phyloP scores from a whole-genome alignment of 1,284 basidiomycete genomes.

The Salmacisia buchloeana region DNA sequence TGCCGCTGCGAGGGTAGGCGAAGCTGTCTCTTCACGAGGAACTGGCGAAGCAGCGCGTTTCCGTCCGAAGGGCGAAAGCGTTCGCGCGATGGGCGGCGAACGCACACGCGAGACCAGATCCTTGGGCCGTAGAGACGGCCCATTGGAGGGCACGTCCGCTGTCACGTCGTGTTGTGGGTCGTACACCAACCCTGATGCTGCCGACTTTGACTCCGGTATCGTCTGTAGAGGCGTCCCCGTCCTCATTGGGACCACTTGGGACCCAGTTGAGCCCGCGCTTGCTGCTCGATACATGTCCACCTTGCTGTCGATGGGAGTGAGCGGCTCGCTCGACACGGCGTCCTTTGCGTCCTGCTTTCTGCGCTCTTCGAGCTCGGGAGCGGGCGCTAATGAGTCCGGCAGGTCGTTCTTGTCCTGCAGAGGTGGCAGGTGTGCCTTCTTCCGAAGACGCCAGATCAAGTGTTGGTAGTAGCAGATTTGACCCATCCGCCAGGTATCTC shows the following conservation, averaged over 20 bases:
- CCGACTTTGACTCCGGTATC: slow-evolving; percentile 7
- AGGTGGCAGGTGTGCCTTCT: slow-evolving; percentile 29
- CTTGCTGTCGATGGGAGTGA: slow-evolving; percentile 68
- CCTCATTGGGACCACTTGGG: no score
- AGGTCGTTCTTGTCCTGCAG: slow-evolving; percentile 41
- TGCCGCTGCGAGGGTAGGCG: neutral
- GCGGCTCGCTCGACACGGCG: slow-evolving; percentile 53
- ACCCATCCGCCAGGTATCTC: slow-evolving; percentile 71
- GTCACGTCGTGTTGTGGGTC: neutral
- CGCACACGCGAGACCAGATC: neutral
- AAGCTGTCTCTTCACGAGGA: neutral
- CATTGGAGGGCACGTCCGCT: neutral
- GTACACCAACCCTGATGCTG: neutral
- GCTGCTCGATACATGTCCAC: no score
- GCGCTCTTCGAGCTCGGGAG: slow-evolving; percentile 58
- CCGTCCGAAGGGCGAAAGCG: neutral
- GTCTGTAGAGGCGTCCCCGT: slow-evolving; percentile 51
- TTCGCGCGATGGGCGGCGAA: neutral
- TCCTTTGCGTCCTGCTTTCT: slow-evolving; percentile 62
- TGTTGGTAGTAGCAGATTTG: slow-evolving; percentile 61
- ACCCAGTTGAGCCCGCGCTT: no score
- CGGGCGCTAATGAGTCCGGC: slow-evolving; percentile 50
- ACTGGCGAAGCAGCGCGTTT: neutral
- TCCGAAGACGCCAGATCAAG: slow-evolving; percentile 39
- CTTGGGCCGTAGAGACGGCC: neutral